Conservation (phyloP, 257 asterid genomes). For the Echites panduratus region DNA sequence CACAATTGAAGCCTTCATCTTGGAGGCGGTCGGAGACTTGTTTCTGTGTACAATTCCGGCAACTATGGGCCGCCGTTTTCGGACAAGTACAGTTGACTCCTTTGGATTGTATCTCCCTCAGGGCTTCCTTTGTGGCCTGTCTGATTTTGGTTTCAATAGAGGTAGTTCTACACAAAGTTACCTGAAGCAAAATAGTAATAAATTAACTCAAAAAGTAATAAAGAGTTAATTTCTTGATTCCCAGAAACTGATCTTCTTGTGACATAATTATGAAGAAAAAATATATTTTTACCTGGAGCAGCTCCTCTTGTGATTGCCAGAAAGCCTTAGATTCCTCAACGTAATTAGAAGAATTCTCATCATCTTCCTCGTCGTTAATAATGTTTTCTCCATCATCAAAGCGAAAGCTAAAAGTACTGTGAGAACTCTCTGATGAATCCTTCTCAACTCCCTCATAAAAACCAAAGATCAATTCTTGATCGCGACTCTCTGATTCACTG, state of each 20-base stretch:
- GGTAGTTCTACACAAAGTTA: conserved; percentile 31
- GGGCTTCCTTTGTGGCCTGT: conserved; percentile 30
- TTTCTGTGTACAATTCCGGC: conserved; percentile 26
- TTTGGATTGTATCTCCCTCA: conserved; percentile 23
- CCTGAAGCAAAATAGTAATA: conserved; percentile 7
- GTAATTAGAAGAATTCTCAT: conserved; percentile 6
- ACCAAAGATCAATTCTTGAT: conserved; percentile 25
- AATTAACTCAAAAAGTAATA: no score
- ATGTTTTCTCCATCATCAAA: not conserved
- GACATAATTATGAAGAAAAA: not conserved
- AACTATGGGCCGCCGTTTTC: conserved; percentile 18
- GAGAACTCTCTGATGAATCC: conserved; percentile 11
- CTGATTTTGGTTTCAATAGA: conserved; percentile 28
- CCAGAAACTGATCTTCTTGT: no score
- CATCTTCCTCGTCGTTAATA: conserved; percentile 7
- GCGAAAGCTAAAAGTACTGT: not conserved
- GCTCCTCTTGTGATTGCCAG: conserved; percentile 26
- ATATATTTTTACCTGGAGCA: conserved; percentile 15
- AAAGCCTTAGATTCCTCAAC: conserved; percentile 22
- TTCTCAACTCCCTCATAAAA: conserved; percentile 29
- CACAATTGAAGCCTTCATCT: conserved; percentile 27
- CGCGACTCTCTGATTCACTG: conserved; percentile 10
- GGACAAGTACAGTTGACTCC: conserved; percentile 24
- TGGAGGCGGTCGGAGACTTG: conserved; percentile 24
- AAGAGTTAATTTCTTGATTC: not conserved